A percentile compares a stretch with the other conserved stretches of the same genome.
Conservation (phyloP, 352 stramenopile genomes). For the Peronosclerospora sorghi region DNA sequence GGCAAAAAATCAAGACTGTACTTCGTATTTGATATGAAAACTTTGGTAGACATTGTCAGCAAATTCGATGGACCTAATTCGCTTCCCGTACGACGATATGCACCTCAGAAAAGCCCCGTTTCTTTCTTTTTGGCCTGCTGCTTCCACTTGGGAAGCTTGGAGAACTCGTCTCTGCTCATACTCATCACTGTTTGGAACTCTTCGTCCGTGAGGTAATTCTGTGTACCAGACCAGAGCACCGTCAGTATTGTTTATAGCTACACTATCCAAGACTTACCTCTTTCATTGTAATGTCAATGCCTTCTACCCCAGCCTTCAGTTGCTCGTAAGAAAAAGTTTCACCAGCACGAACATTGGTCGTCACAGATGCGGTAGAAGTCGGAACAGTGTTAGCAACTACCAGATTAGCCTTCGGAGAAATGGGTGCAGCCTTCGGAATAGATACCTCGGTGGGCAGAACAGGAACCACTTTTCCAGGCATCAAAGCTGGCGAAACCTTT, state of each 20-base stretch:
- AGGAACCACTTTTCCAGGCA: conserved; percentile 2
- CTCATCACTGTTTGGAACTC: conserved; percentile 71
- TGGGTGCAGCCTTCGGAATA: neutral
- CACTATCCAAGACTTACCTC: conserved; percentile 31
- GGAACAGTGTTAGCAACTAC: neutral
- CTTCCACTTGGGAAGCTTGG: conserved; percentile 74
- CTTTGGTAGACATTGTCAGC: too few relatives aligned
- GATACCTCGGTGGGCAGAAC: conserved; percentile 17
- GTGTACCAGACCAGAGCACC: conserved; percentile 1
- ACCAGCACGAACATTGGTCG: conserved; percentile 19
- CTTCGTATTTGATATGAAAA: too few relatives aligned
- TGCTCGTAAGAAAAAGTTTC: conserved; percentile 56
- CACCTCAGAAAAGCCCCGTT: conserved; percentile 69
- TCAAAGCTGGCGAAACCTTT: neutral
- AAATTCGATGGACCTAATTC: conserved; percentile 1
- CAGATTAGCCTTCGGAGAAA: conserved; percentile 12
- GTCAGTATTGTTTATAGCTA: conserved; percentile 22
- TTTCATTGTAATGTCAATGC: conserved; percentile 64
- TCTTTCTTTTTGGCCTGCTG: conserved; percentile 84
- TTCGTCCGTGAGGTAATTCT: conserved; percentile 62
- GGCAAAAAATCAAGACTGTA: too few relatives aligned
- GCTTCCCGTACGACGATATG: neutral
- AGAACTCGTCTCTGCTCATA: conserved; percentile 48
- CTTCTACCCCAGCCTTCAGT: conserved; percentile 58
- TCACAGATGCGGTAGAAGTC: conserved; percentile 2